phyloP scores from a whole-genome alignment of 495 filamentous ascomycete genomes.

The Penicillium verhagenii region DNA sequence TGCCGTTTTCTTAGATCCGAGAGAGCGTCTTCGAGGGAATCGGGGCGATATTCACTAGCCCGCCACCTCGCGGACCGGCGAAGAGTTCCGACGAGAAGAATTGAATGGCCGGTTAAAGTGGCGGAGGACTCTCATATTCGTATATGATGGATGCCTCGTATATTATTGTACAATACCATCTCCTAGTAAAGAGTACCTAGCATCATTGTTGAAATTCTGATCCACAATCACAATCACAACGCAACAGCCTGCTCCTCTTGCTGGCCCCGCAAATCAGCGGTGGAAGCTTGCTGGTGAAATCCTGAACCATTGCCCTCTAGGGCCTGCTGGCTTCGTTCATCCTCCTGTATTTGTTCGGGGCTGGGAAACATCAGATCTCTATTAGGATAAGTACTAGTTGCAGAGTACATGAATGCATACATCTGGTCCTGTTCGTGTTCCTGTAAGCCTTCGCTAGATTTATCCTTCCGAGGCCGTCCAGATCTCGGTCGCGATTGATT shows the following conservation, averaged over 20 bases:
- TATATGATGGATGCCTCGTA: conserved; percentile 4
- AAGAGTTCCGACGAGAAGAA: conserved; percentile 23
- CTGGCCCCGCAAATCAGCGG: neutral
- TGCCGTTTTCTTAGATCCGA: conserved; percentile 29
- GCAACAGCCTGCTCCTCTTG: neutral
- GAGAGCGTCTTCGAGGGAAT: conserved; percentile 36
- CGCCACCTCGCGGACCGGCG: conserved; percentile 31
- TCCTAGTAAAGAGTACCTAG: neutral
- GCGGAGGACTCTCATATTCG: neutral
- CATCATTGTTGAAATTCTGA: neutral
- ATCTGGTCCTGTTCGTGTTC: neutral
- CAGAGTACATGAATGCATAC: neutral
- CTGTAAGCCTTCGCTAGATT: neutral
- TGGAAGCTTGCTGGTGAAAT: neutral
- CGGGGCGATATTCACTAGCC: conserved; percentile 34
- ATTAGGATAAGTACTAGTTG: no score
- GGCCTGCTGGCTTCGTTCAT: neutral
- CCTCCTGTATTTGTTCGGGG: neutral
- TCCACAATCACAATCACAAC: neutral
- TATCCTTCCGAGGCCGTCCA: conserved; percentile 1
- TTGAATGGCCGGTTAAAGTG: conserved; percentile 1
- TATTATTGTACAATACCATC: conserved; percentile 9
- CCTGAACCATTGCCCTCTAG: neutral
- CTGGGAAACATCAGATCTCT: neutral
- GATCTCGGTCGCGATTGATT: neutral